These are phyloP conservation scores for Aspergillus phoenicis DNA, from an alignment of 2,329 filamentous ascomycete species.

Conservation along the genomic window DNA sequence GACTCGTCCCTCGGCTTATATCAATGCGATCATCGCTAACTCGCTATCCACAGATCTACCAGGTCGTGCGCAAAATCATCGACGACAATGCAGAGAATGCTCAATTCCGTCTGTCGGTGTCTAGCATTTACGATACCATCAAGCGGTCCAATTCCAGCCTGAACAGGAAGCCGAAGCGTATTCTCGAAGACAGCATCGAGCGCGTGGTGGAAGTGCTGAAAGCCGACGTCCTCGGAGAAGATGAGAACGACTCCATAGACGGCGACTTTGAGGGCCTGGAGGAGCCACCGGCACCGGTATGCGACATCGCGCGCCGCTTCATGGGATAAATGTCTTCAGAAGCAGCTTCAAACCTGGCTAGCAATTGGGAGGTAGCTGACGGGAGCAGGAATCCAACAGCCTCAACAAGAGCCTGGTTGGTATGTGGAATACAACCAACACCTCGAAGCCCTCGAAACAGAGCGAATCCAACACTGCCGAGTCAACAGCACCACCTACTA, in stretches of 20 bases:
- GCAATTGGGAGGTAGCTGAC: slow-evolving; percentile 19
- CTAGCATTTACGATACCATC: slow-evolving; percentile 74
- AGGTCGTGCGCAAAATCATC: slow-evolving; percentile 74
- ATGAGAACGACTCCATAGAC: slow-evolving; percentile 53
- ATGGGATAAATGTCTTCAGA: background rate
- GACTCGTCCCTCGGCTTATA: background rate
- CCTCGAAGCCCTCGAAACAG: slow-evolving; percentile 37
- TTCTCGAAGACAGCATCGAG: slow-evolving; percentile 83
- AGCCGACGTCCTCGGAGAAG: slow-evolving; percentile 61
- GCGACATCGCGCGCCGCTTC: slow-evolving; percentile 1
- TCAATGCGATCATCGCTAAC: slow-evolving; percentile 11
- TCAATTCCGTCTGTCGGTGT: slow-evolving; percentile 57
- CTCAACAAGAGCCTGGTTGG: slow-evolving; percentile 68
- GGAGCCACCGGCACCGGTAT: slow-evolving; percentile 38
- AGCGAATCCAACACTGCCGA: slow-evolving; percentile 30
- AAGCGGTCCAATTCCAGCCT: slow-evolving; percentile 84
- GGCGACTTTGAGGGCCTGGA: slow-evolving; percentile 55
- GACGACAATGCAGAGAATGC: slow-evolving; percentile 62
- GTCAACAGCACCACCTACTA: slow-evolving; percentile 30
- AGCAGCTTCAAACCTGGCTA: background rate
- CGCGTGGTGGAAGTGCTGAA: slow-evolving; percentile 74
- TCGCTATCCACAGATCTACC: slow-evolving; percentile 61
- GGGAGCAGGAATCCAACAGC: slow-evolving; percentile 57
- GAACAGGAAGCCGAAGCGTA: slow-evolving; percentile 76
- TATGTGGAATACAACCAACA: slow-evolving; percentile 58